Evolutionary conservation across 2,329 filamentous ascomycete genomes (phyloP), one percentile per base, ranked within the genome.

Genomic region (Fusarium coicis): DNA sequence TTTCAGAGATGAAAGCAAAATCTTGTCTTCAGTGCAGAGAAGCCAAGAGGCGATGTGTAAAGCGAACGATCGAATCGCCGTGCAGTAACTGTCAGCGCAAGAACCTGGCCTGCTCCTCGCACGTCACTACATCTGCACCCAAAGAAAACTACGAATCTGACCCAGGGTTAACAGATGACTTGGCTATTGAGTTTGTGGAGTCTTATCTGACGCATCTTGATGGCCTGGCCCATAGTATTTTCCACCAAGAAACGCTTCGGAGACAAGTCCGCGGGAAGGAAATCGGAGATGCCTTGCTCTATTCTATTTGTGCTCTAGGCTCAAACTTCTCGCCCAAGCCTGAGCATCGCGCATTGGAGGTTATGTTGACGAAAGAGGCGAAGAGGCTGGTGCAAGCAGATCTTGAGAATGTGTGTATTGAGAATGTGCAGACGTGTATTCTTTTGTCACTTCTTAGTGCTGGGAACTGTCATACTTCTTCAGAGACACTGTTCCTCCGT

Each of bases 381-480:
- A 66, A 66, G 49, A 36, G 30, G 5, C 10, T 49, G 2, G 49
- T 66, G 0, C 49, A 66, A 4, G 34, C 7, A 30, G 63, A 66
- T 32, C 58, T 66, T 28, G 63, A 66, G 32, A 66, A 66, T 32
- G 58, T 63, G 2, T 63, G 63, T 8, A 30, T 66, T 21, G 63
- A 63, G 16, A 50, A 66, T 39, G 36, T 63, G 2, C 63, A 66
- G 36, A 26, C 57, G 2, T 66, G 57, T 34, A 56, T 66, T n/a
- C 36, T 66, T 15, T 18, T 66, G 1, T 52, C 63, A 18, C 42
- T 62, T 21, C 43, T 63, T 5, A 55, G 57, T 2, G 40, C 63
- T 18, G 63, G 57, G 7, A 42, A 43, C 32, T 54, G 42, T 10
- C 47, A 55, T 19, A 55, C 28, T 15, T 66, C 63, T 12, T 66